Percentiles rank a stretch among this genome's conserved stretches.
phyloP scores from a whole-genome alignment of 2,329 filamentous ascomycete genomes.

The Trichoderma breve region DNA sequence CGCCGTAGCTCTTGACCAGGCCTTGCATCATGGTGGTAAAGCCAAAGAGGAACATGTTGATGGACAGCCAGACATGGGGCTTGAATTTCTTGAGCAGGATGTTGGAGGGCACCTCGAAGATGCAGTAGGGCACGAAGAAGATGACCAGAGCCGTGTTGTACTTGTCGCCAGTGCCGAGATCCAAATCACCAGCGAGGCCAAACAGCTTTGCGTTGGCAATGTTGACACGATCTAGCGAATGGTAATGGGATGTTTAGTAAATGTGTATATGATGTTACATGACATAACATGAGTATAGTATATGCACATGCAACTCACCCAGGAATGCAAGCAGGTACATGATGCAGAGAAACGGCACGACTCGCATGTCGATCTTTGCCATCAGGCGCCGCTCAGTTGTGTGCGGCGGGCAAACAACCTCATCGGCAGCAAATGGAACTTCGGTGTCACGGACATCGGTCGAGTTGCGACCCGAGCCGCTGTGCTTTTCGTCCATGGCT shows the following conservation, averaged over 20 bases:
- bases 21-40: conserved; percentile 74
- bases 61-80: conserved; percentile 69
- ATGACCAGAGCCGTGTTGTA: conserved; percentile 78
- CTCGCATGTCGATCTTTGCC: conserved; percentile 66
- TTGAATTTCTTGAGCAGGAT: conserved; percentile 63
- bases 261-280: background rate
- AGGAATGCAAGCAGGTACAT: conserved; percentile 71
- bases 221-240: conserved; percentile 62
- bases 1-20: conserved; percentile 71
- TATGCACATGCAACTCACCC: conserved; percentile 35
- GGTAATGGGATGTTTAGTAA: background rate
- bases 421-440: background rate
- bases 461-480: conserved; percentile 21
- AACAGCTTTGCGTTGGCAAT: conserved; percentile 76
- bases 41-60: conserved; percentile 84
- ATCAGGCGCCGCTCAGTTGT: conserved; percentile 65
- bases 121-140: conserved; percentile 77
- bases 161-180: conserved; percentile 49
- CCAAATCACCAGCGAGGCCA: conserved; percentile 60
- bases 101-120: conserved; percentile 67
- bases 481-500: conserved; percentile 25
- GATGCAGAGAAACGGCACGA: conserved; percentile 71
- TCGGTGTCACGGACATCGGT: conserved; percentile 14
- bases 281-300: background rate
- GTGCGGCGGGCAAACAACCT: conserved; percentile 46